These are phyloP conservation scores for Tuber microsphaerosporum DNA, from an alignment of 495 filamentous ascomycete species.

Conservation along the genomic window DNA sequence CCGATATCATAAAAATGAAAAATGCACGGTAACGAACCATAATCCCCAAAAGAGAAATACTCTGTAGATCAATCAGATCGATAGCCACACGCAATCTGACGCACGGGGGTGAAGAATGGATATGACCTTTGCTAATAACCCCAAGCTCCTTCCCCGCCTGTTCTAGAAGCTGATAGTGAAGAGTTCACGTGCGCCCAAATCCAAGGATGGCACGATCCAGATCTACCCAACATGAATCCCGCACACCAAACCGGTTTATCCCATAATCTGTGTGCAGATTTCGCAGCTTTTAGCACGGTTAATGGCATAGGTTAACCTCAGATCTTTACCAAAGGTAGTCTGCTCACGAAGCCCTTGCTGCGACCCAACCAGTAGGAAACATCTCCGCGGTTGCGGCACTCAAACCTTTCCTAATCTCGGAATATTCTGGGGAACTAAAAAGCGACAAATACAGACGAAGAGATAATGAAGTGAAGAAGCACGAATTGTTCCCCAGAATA, in stretches of 20 bases:
- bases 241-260: not conserved
- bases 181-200: not conserved
- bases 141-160: not conserved
- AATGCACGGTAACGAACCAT: not conserved
- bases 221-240: not conserved
- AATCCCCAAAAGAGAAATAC: not conserved
- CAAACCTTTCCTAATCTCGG: no score
- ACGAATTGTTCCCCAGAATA: not conserved
- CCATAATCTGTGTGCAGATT: no score
- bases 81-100: not conserved
- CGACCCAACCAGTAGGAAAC: no score
- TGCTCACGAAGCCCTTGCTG: no score
- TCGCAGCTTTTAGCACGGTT: no score
- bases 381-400: no score
- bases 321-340: no score
- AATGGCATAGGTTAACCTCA: no score
- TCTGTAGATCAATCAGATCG: not conserved
- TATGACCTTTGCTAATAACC: not conserved
- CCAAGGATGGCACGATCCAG: not conserved
- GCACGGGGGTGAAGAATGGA: not conserved
- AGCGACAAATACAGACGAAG: no score
- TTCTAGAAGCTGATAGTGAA: not conserved
- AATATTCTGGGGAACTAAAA: no score
- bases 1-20: not conserved
- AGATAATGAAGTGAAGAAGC: not conserved